Percentiles rank a stretch among this genome's conserved stretches.
Evolutionary conservation across 768 basidiomycete species (phyloP).

Genomic region (Hypsizygus marmoreus): DNA sequence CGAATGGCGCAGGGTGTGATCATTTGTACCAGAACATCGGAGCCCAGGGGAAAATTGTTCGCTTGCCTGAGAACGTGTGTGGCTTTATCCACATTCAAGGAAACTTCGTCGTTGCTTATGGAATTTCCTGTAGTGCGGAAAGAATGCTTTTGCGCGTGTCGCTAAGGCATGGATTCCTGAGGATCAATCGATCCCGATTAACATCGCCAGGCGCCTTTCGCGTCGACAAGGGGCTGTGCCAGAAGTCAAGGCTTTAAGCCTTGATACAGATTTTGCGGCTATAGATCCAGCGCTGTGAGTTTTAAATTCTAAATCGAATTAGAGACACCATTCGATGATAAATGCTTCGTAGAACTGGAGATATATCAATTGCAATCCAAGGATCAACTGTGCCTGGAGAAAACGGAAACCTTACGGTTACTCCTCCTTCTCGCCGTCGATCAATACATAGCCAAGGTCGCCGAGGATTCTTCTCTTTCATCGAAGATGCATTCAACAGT

Average conservation of each 20-base stretch:
- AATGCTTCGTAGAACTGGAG: conserved; percentile 17
- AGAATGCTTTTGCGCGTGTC: conserved; percentile 41
- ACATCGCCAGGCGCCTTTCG: conserved; percentile 24
- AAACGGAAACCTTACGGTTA: conserved; percentile 18
- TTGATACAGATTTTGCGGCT: conserved; percentile 41
- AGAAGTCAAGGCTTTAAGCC: conserved; percentile 36
- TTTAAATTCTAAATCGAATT: too few species aligned
- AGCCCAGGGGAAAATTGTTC: conserved; percentile 48
- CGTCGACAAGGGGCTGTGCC: conserved; percentile 34
- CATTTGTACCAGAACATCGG: conserved; percentile 38
- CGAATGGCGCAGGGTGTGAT: conserved; percentile 30
- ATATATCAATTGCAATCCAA: conserved; percentile 32
- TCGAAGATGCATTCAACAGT: conserved; percentile 28
- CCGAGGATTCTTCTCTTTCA: conserved; percentile 27
- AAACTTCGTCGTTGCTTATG: neutral
- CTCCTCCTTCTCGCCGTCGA: conserved; percentile 32
- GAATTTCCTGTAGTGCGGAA: conserved; percentile 32
- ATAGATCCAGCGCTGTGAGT: conserved; percentile 25
- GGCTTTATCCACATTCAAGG: neutral
- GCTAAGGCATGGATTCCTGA: conserved; percentile 39
- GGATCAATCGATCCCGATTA: conserved; percentile 42
- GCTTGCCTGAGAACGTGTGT: conserved; percentile 53
- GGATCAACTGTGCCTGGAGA: conserved; percentile 32
- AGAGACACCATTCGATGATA: too few species aligned
- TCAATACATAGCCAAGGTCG: conserved; percentile 18